Conservation (phyloP, 176 grass and related monocot species). For the Rhynchospora pubera region DNA sequence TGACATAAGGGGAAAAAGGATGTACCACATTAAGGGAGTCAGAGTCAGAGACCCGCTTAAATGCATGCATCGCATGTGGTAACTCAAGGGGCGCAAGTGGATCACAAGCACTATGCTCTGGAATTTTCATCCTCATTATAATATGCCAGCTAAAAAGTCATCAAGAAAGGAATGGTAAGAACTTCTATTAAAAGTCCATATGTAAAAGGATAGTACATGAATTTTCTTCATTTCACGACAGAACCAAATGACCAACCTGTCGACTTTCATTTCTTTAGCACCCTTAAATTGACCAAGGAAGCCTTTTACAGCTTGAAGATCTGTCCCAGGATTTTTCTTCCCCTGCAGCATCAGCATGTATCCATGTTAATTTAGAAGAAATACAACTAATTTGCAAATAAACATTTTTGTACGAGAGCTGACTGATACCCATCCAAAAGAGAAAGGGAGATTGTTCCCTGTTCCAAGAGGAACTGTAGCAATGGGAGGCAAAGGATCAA, state of each 20-base stretch:
- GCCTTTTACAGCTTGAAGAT: conserved; percentile 46
- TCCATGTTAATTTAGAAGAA: background rate
- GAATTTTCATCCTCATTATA: conserved; percentile 75
- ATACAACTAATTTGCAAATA: background rate
- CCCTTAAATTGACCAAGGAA: conserved; percentile 68
- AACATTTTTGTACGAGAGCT: conserved; percentile 1
- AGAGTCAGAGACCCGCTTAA: conserved; percentile 60
- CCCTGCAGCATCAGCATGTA: conserved; percentile 45
- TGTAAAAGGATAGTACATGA: background rate
- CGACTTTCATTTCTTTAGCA: conserved; percentile 72
- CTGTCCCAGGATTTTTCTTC: conserved; percentile 85
- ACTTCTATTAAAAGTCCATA: conserved; percentile 18
- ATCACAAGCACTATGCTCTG: conserved; percentile 64
- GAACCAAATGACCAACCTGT: conserved; percentile 40
- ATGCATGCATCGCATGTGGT: conserved; percentile 79
- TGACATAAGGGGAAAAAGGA: conserved; percentile 16
- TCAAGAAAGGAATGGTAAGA: conserved; percentile 7
- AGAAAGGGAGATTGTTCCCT: conserved; percentile 93
- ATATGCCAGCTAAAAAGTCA: conserved; percentile 86
- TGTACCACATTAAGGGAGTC: conserved; percentile 78
- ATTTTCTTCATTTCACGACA: background rate
- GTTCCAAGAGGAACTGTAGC: conserved; percentile 93
- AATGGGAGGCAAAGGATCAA: conserved; percentile 55
- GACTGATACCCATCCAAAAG: conserved; percentile 78
- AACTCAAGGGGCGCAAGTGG: conserved; percentile 85